A percentile compares a stretch with the other conserved stretches of the same genome.
phyloP scores from a whole-genome alignment of 2,329 filamentous ascomycete genomes.

The Talaromyces funiculosus region DNA sequence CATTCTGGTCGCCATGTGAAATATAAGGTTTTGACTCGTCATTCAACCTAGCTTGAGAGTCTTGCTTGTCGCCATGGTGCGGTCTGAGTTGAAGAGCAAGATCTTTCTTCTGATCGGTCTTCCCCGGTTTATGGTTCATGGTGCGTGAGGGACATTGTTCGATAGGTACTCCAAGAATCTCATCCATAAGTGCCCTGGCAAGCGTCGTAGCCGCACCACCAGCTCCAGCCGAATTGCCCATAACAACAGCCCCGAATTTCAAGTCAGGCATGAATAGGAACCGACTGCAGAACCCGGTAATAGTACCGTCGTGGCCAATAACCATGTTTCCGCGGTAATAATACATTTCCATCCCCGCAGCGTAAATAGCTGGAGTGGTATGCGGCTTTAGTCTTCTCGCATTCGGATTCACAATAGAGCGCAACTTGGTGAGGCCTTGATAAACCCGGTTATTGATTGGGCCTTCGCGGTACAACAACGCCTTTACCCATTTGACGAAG shows the following conservation, averaged over 20 bases:
- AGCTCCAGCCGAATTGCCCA: constrained; percentile 8
- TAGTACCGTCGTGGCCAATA: constrained; percentile 25
- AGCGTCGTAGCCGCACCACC: not conserved
- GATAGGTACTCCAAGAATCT: not conserved
- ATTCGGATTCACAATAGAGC: not conserved
- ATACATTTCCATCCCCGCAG: constrained; percentile 23
- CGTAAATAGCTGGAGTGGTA: constrained; percentile 22
- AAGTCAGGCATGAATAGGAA: constrained; percentile 9
- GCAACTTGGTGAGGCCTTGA: not conserved
- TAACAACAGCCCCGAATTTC: not conserved
- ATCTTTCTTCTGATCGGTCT: not conserved
- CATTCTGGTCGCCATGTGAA: not conserved
- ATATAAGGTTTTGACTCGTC: not conserved
- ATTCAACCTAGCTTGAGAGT: not conserved
- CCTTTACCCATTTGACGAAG: constrained; percentile 26
- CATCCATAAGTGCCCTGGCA: not conserved
- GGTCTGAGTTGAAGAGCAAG: not conserved
- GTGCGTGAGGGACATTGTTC: not conserved
- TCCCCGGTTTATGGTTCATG: not conserved
- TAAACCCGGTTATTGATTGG: constrained; percentile 20
- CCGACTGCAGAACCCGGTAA: constrained; percentile 23
- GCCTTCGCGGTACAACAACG: constrained; percentile 23
- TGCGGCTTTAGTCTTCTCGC: constrained; percentile 10
- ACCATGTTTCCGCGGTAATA: constrained; percentile 27
- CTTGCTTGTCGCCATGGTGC: not conserved